Percentiles rank a stretch among this genome's conserved stretches.
These are phyloP conservation scores for Penicillium silybi DNA, from an alignment of 495 filamentous ascomycete species.

Conservation along the genomic window DNA sequence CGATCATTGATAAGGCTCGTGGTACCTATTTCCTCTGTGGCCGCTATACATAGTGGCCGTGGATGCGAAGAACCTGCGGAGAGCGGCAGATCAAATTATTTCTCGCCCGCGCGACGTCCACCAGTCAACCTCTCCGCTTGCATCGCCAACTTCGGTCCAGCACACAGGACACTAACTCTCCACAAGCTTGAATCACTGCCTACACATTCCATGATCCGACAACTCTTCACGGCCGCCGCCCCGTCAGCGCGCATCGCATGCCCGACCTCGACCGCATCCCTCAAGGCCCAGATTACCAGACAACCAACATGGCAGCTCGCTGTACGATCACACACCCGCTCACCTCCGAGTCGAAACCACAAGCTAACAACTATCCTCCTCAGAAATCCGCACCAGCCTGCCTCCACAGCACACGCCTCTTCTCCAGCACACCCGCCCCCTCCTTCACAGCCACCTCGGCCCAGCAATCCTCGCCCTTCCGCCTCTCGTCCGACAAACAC, in stretches of 20 bases:
- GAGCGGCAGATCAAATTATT: slow-evolving; percentile 16
- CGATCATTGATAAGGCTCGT: neutral
- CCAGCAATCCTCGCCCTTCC: slow-evolving; percentile 33
- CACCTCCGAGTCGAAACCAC: neutral
- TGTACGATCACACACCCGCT: neutral
- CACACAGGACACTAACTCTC: neutral
- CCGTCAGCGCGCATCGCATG: slow-evolving; percentile 18
- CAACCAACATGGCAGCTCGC: slow-evolving; percentile 6
- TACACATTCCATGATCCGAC: slow-evolving; percentile 8
- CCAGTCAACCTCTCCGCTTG: neutral
- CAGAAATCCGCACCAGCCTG: slow-evolving; percentile 9
- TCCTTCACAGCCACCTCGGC: slow-evolving; percentile 13
- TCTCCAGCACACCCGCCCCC: slow-evolving; percentile 15
- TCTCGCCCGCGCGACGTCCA: slow-evolving; percentile 8
- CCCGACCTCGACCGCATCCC: slow-evolving; percentile 3
- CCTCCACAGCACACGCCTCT: slow-evolving; percentile 7
- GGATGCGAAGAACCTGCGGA: slow-evolving; percentile 9
- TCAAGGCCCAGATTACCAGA: slow-evolving; percentile 7
- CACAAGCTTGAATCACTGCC: neutral
- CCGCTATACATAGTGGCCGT: neutral
- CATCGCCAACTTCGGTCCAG: neutral
- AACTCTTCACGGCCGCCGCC: slow-evolving; percentile 14
- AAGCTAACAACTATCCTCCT: neutral
- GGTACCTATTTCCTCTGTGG: too few relatives aligned
- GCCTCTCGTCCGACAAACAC: slow-evolving; percentile 29